These are phyloP conservation scores for Elsinoe fawcettii DNA, from an alignment of 2,329 filamentous ascomycete species.

Conservation along the genomic window DNA sequence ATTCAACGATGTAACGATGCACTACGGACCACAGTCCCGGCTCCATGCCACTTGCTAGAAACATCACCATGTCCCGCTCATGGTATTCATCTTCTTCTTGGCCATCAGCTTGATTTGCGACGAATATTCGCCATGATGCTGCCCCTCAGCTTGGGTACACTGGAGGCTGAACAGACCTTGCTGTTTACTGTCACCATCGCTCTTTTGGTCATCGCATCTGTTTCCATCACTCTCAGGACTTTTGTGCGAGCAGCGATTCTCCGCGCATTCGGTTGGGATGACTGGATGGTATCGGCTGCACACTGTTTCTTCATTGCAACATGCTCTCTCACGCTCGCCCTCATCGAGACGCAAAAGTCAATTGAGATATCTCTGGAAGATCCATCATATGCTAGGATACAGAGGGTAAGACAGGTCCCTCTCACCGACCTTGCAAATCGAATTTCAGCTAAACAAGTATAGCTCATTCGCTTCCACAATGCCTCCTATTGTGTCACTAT, in stretches of 20 bases:
- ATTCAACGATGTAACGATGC: constrained; percentile 2
- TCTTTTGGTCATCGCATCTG: constrained; percentile 4
- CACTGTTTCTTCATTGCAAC: constrained; percentile 1
- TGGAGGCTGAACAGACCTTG: constrained; percentile 4
- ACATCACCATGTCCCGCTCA: neutral
- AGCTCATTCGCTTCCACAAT: neutral
- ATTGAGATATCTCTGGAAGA: neutral
- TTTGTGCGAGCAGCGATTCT: neutral
- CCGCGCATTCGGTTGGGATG: neutral
- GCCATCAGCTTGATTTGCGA: neutral
- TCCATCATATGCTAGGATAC: neutral
- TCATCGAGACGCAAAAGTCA: neutral
- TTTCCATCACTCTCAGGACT: neutral
- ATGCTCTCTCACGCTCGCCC: constrained; percentile 2
- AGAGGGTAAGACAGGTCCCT: constrained; percentile 12
- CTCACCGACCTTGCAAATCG: neutral
- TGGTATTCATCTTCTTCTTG: neutral
- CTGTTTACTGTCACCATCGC: constrained; percentile 2
- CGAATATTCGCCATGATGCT: neutral
- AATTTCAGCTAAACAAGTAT: neutral
- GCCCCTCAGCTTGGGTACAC: constrained; percentile 3
- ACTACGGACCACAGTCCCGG: neutral
- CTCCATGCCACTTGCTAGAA: neutral
- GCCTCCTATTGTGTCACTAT: constrained; percentile 4
- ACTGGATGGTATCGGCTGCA: constrained; percentile 2